phyloP scores from a whole-genome alignment of 2,329 filamentous ascomycete genomes.

The Lasiodiplodia sp. region DNA sequence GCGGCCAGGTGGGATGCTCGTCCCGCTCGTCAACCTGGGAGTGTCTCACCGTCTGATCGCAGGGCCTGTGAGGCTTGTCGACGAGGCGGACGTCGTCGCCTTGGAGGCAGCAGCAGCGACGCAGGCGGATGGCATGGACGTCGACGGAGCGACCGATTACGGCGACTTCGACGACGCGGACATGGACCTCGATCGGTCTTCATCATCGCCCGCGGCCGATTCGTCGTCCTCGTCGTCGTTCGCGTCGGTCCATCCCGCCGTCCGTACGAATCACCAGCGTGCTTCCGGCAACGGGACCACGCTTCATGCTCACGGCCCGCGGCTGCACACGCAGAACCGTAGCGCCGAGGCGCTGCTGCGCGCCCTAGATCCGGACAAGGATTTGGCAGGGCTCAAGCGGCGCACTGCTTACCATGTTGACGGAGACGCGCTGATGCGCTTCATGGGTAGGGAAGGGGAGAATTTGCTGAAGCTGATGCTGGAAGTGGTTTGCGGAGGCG shows the following conservation, averaged over 20 bases:
- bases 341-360: constrained; percentile 34
- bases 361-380: constrained; percentile 39
- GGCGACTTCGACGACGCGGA: not conserved
- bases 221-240: constrained; percentile 30
- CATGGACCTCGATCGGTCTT: constrained; percentile 15
- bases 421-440: constrained; percentile 50
- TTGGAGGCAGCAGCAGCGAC: not conserved
- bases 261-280: not conserved
- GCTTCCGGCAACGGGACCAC: constrained; percentile 10
- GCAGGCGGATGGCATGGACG: constrained; percentile 11
- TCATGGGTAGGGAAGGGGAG: constrained; percentile 34
- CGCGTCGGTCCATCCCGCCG: constrained; percentile 24
- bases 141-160: constrained; percentile 33
- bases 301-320: constrained; percentile 2
- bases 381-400: constrained; percentile 32
- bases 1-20: constrained; percentile 33
- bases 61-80: constrained; percentile 18
- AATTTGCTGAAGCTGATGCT: not conserved
- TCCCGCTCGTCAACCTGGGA: constrained; percentile 32
- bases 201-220: not conserved
- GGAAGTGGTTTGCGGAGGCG: constrained; percentile 1
- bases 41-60: constrained; percentile 17
- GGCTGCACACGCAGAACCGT: constrained; percentile 24
- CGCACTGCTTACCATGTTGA: constrained; percentile 48
- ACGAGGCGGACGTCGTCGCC: constrained; percentile 4